A percentile compares a stretch with the other conserved stretches of the same genome.
Conservation (phyloP, 371 early-diverging fungal species). For the Mucor saturninus region DNA sequence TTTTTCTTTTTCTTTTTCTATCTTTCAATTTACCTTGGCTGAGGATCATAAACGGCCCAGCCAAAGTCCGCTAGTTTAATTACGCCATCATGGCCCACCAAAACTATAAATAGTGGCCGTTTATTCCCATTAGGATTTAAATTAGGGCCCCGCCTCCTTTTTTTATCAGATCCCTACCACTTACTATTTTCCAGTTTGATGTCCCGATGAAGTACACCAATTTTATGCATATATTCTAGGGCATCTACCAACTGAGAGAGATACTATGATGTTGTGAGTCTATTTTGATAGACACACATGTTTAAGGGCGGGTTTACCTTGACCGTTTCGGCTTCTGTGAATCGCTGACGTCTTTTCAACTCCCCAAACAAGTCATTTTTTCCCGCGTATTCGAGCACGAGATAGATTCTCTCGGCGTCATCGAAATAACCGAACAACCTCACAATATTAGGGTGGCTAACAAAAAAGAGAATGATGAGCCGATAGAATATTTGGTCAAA, state of each 20-base stretch:
- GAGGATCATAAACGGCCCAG: conserved; percentile 97
- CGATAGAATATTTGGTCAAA: no score
- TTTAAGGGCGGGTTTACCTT: conserved; percentile 70
- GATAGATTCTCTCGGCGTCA: conserved; percentile 88
- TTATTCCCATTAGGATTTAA: no score
- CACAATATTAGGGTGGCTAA: conserved; percentile 94
- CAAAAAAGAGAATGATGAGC: no score
- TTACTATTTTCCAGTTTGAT: conserved; percentile 82
- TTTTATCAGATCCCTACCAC: not conserved
- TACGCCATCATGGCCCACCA: conserved; percentile 79
- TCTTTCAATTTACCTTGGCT: conserved; percentile 59
- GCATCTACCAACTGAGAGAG: conserved; percentile 90
- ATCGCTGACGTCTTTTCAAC: conserved; percentile 67
- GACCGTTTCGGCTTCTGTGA: conserved; percentile 81
- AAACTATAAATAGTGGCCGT: conserved; percentile 30
- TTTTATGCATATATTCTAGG: conserved; percentile 62
- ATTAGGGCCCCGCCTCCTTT: no score
- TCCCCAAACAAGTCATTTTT: conserved; percentile 93
- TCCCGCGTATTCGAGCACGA: conserved; percentile 97
- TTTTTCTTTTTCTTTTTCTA: not conserved
- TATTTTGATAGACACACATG: no score
- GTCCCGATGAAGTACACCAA: conserved; percentile 76
- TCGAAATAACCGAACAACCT: conserved; percentile 98
- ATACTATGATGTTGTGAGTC: conserved; percentile 61
- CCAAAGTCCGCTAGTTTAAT: conserved; percentile 99